phyloP scores from a whole-genome alignment of 345 rosid species.

The Eucalyptus curtisii region DNA sequence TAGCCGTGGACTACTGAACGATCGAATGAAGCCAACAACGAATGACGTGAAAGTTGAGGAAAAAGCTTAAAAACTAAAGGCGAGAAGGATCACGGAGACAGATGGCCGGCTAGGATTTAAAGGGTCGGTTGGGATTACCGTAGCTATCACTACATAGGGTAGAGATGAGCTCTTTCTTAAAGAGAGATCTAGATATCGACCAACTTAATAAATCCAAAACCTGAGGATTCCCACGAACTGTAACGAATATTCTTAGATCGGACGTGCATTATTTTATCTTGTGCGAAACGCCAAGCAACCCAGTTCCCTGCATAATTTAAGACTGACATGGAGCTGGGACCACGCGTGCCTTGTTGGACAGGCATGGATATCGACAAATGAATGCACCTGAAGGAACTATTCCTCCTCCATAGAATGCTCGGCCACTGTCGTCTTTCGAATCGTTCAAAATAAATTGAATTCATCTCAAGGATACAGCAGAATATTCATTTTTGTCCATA shows the following conservation, averaged over 20 bases:
- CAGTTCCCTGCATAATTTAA: background rate
- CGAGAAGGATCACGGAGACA: background rate
- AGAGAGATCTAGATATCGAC: background rate
- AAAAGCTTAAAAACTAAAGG: background rate
- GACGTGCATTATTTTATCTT: background rate
- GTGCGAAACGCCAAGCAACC: background rate
- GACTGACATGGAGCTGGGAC: background rate
- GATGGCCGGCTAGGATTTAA: background rate
- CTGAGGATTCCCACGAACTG: background rate
- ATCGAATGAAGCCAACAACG: background rate
- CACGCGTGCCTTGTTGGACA: background rate
- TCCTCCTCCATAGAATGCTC: background rate
- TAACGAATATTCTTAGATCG: background rate
- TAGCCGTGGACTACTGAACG: background rate
- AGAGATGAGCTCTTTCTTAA: background rate
- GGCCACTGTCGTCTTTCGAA: background rate
- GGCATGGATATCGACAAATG: background rate
- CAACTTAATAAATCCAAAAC: background rate
- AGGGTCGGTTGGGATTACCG: background rate
- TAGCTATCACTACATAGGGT: background rate
- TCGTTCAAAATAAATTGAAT: background rate
- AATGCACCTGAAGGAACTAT: background rate
- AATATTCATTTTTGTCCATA: background rate
- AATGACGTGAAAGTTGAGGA: background rate
- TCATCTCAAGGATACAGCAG: background rate